A percentile compares a stretch with the other conserved stretches of the same genome.
phyloP scores from a whole-genome alignment of 179 eudicot genomes.

The Beta corolliflora region DNA sequence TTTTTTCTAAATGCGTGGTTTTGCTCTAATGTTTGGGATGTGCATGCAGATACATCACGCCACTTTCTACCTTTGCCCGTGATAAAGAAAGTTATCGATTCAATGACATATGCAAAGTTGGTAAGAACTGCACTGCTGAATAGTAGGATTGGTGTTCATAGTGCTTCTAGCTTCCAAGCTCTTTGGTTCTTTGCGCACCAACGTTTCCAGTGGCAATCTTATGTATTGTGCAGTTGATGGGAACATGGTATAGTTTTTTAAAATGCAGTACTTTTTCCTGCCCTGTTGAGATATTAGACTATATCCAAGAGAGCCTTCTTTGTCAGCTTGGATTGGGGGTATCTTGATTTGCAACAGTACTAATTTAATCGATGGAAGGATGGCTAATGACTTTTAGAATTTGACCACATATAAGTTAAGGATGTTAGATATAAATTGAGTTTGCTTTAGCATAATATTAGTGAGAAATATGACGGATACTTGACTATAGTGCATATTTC shows the following conservation, averaged over 20 bases:
- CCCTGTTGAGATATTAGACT: not conserved
- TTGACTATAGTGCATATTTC: not conserved
- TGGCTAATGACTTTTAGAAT: not conserved
- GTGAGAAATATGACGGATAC: not conserved
- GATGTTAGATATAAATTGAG: not conserved
- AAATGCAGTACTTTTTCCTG: not conserved
- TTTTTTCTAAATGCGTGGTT: too few relatives aligned
- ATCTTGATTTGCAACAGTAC: not conserved
- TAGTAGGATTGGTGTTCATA: constrained; percentile 7
- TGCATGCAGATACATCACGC: constrained; percentile 80
- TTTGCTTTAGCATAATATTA: constrained; percentile 6
- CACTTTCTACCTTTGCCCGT: constrained; percentile 75
- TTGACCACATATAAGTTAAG: not conserved
- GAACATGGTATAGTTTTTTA: not conserved
- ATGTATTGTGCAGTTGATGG: not conserved
- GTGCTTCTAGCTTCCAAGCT: not conserved
- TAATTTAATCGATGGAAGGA: too few relatives aligned
- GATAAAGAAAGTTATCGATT: constrained; percentile 87
- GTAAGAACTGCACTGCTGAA: constrained; percentile 50
- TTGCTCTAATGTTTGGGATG: constrained; percentile 22
- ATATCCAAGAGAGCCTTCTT: not conserved
- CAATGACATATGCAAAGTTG: constrained; percentile 92
- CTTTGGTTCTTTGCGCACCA: not conserved
- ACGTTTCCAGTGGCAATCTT: not conserved
- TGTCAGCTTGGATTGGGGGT: not conserved